phyloP scores from a whole-genome alignment of 176 grass and related monocot genomes.

The Typha latifolia region DNA sequence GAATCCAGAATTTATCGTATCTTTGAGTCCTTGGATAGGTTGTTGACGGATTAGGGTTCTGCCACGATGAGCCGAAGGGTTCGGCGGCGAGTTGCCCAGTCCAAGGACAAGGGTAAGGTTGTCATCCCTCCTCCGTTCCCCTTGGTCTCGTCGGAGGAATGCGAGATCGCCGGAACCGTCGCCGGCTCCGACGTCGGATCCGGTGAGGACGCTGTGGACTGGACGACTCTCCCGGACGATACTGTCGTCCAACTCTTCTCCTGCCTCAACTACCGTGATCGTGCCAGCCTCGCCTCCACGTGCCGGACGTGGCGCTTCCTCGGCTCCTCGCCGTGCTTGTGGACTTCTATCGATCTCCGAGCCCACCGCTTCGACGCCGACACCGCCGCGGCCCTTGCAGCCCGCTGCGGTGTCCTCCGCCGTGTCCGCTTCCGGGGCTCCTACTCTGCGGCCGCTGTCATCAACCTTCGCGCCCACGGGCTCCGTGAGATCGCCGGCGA shows the following conservation, averaged over 20 bases:
- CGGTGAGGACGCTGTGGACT: conserved; percentile 42
- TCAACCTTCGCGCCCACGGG: conserved; percentile 41
- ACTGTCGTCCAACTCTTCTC: conserved; percentile 80
- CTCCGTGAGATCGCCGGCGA: conserved; percentile 78
- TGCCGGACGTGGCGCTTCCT: conserved; percentile 66
- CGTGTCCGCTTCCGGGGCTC: conserved; percentile 56
- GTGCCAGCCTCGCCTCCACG: conserved; percentile 50
- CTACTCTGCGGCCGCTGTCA: conserved; percentile 40
- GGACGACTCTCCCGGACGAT: conserved; percentile 75
- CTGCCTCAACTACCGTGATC: conserved; percentile 81
- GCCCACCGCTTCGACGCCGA: conserved; percentile 46
- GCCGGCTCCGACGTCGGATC: conserved; percentile 2
- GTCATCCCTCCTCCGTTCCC: conserved; percentile 1
- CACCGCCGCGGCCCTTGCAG: conserved; percentile 47
- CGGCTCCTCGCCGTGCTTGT: conserved; percentile 72
- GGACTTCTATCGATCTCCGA: conserved; percentile 78
- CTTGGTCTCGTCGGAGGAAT: neutral
- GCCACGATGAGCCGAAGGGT: conserved; percentile 80
- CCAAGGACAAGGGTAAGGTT: conserved; percentile 37
- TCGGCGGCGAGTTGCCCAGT: conserved; percentile 43
- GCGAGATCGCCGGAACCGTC: conserved; percentile 9
- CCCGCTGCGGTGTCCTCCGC: conserved; percentile 48
- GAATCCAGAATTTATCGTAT: neutral
- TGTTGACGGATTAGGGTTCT: conserved; percentile 46
- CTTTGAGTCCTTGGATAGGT: neutral